Evolutionary conservation across 1,284 basidiomycete genomes (phyloP).

Genomic region (Marasmius sp.): DNA sequence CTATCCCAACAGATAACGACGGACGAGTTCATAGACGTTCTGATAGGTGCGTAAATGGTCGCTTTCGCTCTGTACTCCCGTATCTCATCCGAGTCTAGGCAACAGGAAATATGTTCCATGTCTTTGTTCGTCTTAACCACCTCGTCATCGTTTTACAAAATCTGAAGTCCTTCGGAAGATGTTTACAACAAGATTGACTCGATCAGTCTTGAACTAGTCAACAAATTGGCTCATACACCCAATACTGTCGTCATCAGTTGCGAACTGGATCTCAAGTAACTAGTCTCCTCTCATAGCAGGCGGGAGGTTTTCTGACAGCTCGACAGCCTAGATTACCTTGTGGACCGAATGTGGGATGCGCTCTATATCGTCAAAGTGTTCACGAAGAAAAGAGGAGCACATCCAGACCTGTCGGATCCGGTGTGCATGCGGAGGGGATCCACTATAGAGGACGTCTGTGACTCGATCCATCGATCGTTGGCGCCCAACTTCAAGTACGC

Average conservation of each 20-base stretch:
- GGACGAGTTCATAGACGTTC: constrained; percentile 96
- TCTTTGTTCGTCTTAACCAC: constrained; percentile 53
- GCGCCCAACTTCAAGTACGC: constrained; percentile 90
- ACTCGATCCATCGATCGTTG: constrained; percentile 88
- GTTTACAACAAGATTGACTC: constrained; percentile 97
- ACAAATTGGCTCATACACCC: constrained; percentile 86
- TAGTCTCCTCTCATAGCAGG: constrained; percentile 15
- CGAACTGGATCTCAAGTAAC: constrained; percentile 86
- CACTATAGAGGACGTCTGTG: constrained; percentile 92
- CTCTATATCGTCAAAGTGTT: constrained; percentile 89
- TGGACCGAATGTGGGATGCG: constrained; percentile 90
- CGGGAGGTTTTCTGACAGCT: neutral
- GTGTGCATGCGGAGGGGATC: constrained; percentile 91
- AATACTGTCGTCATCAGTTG: constrained; percentile 93
- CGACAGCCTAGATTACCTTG: constrained; percentile 79
- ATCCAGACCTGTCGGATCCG: constrained; percentile 91
- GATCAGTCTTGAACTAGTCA: constrained; percentile 86
- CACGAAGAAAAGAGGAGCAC: constrained; percentile 94
- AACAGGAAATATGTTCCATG: constrained; percentile 96
- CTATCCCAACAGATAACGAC: constrained; percentile 92
- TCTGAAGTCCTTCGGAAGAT: constrained; percentile 44
- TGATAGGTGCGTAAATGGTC: constrained; percentile 63
- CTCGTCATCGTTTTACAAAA: constrained; percentile 11
- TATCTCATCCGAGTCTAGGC: constrained; percentile 38
- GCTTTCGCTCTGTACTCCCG: constrained; percentile 6